Evolutionary conservation across 1,139 yeast species (phyloP), one percentile per base, ranked within the genome.

Genomic region (Geotrichum macrosporum): DNA sequence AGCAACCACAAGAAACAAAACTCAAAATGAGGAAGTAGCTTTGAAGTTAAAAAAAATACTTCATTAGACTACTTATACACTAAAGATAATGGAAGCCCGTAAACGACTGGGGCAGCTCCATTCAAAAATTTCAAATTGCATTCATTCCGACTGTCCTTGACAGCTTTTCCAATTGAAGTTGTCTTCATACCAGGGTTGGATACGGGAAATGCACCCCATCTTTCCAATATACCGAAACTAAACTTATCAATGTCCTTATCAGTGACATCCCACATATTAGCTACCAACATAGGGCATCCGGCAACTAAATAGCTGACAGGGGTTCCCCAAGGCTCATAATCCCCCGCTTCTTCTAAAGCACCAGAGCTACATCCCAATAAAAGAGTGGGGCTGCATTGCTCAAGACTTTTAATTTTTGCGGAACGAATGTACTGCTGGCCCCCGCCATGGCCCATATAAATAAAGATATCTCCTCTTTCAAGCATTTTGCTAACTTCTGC

Each of bases 321-420:
- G 5, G 88, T 84, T 0, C 97, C 96, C 59, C 76, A 74, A 0
- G 94, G 82, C 53, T 81, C 87, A 50, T 84, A 71, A 9, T 73
- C 63, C 2, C 94, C 89, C 50, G 76, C 74, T 13, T 67, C 67
- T 19, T 73, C 73, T 44, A 87, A 68, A 1, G 77, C 71, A 0
- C 95, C 96, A 0, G 97, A 89, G 0, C 95, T 85, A 58, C 98
- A 92, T 0, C 98, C 98, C 40, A 92, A 67, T n/a, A 92, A 69
- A 37, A 92, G 70, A 9, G 84, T 70, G 0, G 96, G 88, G 1
- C 94, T 82, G 33, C 85, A 69, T 1, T 48, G 55, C 1, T 60
- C 56, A 48, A 73, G 62, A 15, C 67, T 61, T 51, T 77, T 77
- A 40, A 83, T 62, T 3, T 70, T 66, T 13, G 72, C 70, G 2